Percentiles rank a stretch among this genome's conserved stretches.
Evolutionary conservation across 495 filamentous ascomycete species (phyloP).

Genomic region (Cudoniella acicularis): DNA sequence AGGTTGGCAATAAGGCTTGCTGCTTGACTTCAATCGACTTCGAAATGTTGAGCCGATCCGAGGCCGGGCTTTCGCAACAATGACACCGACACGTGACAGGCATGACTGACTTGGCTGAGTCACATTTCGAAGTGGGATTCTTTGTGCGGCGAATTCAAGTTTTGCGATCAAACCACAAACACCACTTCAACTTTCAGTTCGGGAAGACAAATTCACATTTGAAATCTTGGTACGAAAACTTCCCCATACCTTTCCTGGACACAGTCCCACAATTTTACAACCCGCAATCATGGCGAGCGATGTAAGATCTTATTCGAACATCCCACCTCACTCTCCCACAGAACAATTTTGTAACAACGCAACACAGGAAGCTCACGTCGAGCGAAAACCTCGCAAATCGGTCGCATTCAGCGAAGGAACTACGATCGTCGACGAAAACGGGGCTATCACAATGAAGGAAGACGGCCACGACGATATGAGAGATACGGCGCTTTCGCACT

Average conservation of each 20-base stretch:
- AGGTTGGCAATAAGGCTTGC: constrained; percentile 6
- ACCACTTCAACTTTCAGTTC: not conserved
- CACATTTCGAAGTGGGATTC: not conserved
- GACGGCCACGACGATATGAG: constrained; percentile 62
- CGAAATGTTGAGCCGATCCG: not conserved
- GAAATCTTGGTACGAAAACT: not conserved
- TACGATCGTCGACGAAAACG: constrained; percentile 80
- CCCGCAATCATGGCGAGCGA: constrained; percentile 40
- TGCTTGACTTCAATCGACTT: not conserved
- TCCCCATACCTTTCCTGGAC: not conserved
- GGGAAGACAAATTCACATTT: not conserved
- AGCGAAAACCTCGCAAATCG: constrained; percentile 73
- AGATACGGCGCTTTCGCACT: constrained; percentile 64
- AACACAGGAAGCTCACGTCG: constrained; percentile 32
- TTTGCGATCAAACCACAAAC: not conserved
- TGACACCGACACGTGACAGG: not conserved
- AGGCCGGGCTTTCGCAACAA: not conserved
- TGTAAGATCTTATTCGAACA: constrained; percentile 11
- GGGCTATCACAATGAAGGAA: constrained; percentile 62
- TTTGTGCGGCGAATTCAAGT: not conserved
- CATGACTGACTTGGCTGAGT: not conserved
- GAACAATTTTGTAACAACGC: constrained; percentile 28
- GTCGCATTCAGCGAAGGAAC: constrained; percentile 85
- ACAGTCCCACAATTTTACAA: not conserved
- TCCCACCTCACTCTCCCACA: constrained; percentile 11